A percentile compares a stretch with the other conserved stretches of the same genome.
phyloP scores from a whole-genome alignment of 2,329 filamentous ascomycete species.

The Exophiala dermatitidis region DNA sequence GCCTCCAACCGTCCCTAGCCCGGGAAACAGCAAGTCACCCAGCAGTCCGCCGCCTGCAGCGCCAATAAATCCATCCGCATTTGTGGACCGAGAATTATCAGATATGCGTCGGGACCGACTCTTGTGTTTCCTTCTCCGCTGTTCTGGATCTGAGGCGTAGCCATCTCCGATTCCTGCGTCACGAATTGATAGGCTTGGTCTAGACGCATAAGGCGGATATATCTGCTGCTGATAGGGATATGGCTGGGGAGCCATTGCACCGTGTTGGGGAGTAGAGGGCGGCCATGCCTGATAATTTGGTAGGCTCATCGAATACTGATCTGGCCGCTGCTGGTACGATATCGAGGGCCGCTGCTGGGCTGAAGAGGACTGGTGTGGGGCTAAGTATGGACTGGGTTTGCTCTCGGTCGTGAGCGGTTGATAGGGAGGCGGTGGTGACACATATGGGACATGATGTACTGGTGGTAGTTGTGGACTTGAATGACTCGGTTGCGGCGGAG shows the following conservation, averaged over 20 bases:
- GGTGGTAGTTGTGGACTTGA: conserved; percentile 7
- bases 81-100: conserved; percentile 22
- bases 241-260: conserved; percentile 10
- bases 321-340: conserved; percentile 9
- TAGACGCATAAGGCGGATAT: conserved; percentile 3
- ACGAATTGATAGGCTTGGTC: background rate
- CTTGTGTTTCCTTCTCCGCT: conserved; percentile 21
- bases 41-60: conserved; percentile 26
- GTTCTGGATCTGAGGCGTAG: conserved; percentile 27
- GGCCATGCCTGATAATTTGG: conserved; percentile 14
- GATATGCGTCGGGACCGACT: conserved; percentile 12
- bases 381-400: conserved; percentile 22
- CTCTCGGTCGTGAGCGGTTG: conserved; percentile 14
- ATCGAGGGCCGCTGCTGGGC: conserved; percentile 19
- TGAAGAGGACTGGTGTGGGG: conserved; percentile 4
- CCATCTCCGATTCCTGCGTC: conserved; percentile 4
- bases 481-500: conserved; percentile 7
- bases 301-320: conserved; percentile 12
- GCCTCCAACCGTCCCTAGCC: conserved; percentile 27
- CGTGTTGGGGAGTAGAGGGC: conserved; percentile 7
- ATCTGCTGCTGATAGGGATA: conserved; percentile 14
- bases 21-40: conserved; percentile 27
- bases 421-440: conserved; percentile 23
- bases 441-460: background rate
- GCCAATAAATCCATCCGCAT: conserved; percentile 25